A percentile compares a stretch with the other conserved stretches of the same genome.
These are phyloP conservation scores for Globisporangium orthogonon DNA, from an alignment of 352 stramenopile genomes.

Conservation along the genomic window DNA sequence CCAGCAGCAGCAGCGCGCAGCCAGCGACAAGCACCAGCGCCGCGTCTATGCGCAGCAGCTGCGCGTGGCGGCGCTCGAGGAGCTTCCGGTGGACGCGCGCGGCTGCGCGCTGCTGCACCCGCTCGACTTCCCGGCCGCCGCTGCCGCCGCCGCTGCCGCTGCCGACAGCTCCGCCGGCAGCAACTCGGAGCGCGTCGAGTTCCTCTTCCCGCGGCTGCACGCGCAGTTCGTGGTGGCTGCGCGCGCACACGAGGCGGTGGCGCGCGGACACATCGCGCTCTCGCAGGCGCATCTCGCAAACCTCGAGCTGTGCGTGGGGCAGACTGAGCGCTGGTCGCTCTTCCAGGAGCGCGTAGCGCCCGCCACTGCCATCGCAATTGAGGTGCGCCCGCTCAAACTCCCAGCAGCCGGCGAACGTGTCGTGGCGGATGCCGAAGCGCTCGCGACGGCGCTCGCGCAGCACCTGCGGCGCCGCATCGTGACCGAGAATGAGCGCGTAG, in stretches of 20 bases:
- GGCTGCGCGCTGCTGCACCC: constrained; percentile 54
- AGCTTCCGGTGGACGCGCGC: constrained; percentile 17
- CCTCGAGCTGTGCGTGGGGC: constrained; percentile 68
- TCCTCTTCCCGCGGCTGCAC: constrained; percentile 59
- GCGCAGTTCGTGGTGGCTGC: constrained; percentile 73
- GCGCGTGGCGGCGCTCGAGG: constrained; percentile 36
- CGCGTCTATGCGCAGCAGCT: constrained; percentile 31
- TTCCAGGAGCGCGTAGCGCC: constrained; percentile 46
- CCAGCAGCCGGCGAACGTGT: constrained; percentile 3
- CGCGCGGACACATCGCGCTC: constrained; percentile 50
- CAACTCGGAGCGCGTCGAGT: constrained; percentile 15
- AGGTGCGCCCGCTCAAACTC: constrained; percentile 50
- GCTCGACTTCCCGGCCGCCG: constrained; percentile 38
- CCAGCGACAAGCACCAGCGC: constrained; percentile 5
- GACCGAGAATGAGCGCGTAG: constrained; percentile 72
- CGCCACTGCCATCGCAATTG: constrained; percentile 46
- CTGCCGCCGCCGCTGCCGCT: background rate
- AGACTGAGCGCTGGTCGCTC: constrained; percentile 68
- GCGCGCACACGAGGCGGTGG: constrained; percentile 27
- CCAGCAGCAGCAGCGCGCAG: constrained; percentile 39
- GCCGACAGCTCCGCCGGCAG: background rate
- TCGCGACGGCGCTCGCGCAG: constrained; percentile 49
- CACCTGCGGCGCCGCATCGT: constrained; percentile 51
- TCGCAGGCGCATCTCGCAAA: constrained; percentile 69
- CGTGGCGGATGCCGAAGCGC: constrained; percentile 39